Evolutionary conservation across 148 eudicot species (phyloP).

Genomic region (Simmondsia chinensis): DNA sequence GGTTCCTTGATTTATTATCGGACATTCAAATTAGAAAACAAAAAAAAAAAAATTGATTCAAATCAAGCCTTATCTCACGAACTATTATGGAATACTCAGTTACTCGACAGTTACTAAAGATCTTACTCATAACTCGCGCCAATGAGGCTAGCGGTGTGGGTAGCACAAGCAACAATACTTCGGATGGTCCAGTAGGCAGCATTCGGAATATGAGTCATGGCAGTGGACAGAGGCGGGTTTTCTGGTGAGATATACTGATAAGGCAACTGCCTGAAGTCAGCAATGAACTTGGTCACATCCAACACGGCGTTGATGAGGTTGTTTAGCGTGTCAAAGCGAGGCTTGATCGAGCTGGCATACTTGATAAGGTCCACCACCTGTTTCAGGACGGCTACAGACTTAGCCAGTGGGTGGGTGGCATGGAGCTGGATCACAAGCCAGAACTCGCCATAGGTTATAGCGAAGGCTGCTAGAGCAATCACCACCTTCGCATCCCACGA

Average conservation of each 20-base stretch:
- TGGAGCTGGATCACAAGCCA: conserved; percentile 57
- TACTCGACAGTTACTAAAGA: too few species aligned
- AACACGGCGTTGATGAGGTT: conserved; percentile 46
- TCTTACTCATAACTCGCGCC: conserved; percentile 79
- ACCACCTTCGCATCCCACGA: conserved; percentile 89
- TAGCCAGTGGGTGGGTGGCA: conserved; percentile 57
- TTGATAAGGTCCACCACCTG: conserved; percentile 64
- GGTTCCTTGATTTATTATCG: conserved; percentile 19
- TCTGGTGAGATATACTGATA: conserved; percentile 61
- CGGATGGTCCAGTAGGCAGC: conserved; percentile 96
- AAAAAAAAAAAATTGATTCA: background rate
- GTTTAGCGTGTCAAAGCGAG: conserved; percentile 53
- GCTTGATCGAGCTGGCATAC: conserved; percentile 38
- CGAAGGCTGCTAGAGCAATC: conserved; percentile 59
- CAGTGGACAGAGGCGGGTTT: conserved; percentile 46
- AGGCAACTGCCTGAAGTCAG: conserved; percentile 60
- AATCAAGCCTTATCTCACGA: too few species aligned
- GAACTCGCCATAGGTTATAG: conserved; percentile 76
- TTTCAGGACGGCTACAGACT: conserved; percentile 66
- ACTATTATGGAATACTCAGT: too few species aligned
- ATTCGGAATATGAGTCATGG: conserved; percentile 59
- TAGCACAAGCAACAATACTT: conserved; percentile 67
- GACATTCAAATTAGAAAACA: background rate
- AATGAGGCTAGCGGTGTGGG: conserved; percentile 53
- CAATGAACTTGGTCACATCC: conserved; percentile 55